A percentile compares a stretch with the other conserved stretches of the same genome.
phyloP scores from a whole-genome alignment of 495 filamentous ascomycete genomes.

The Delitschia confertaspora region DNA sequence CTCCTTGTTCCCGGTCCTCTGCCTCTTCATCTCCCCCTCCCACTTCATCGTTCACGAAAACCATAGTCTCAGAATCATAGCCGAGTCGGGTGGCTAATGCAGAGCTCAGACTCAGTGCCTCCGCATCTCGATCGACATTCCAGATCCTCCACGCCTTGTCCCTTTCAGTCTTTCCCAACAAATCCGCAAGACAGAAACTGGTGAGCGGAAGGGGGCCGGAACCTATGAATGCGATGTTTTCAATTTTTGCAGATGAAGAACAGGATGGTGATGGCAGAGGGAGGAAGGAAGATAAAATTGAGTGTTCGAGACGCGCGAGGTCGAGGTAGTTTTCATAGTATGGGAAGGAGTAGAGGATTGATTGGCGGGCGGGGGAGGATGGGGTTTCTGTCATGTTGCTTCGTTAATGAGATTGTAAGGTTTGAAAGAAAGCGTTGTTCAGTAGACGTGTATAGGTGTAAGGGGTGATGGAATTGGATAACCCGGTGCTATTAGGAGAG shows the following conservation, averaged over 20 bases:
- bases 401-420: no score
- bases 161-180: no score
- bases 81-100: conserved; percentile 16
- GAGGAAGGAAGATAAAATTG: conserved; percentile 29
- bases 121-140: conserved; percentile 34
- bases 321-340: conserved; percentile 41
- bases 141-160: conserved; percentile 20
- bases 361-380: conserved; percentile 14
- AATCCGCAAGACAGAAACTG: conserved; percentile 31
- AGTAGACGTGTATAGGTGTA: no score
- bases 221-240: conserved; percentile 36
- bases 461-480: no score
- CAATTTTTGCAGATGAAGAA: neutral
- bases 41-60: conserved; percentile 24
- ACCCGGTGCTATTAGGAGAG: no score
- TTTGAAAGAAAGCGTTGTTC: no score
- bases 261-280: neutral
- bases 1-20: no score
- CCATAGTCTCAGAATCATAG: no score
- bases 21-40: conserved; percentile 3
- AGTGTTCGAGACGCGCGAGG: conserved; percentile 37
- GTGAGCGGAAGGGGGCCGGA: conserved; percentile 40
- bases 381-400: neutral
- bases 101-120: conserved; percentile 31
- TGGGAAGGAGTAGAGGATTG: conserved; percentile 34